Base-by-base conservation (phyloP, 345 rosid genomes). In the Murraya paniculata region DNA sequence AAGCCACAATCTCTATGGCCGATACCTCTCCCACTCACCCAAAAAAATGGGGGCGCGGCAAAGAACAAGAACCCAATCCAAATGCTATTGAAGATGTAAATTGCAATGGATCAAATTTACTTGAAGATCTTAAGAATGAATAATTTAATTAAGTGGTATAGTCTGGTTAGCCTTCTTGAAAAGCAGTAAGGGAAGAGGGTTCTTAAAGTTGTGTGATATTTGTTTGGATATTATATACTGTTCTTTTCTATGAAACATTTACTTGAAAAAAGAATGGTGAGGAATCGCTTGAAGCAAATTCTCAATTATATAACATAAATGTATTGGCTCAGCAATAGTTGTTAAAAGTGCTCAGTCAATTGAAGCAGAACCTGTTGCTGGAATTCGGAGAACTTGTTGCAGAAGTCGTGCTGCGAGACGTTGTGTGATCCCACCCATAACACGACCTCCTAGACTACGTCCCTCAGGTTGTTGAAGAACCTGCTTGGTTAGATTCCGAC, bases 391-490 rank as follows among this genome's bases (percentile, higher is more conserved):
- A 60, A 95, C 79, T 84, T 93, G 99, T 73, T 93, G 99, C 82
- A 95, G 87, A 77, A 95, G 84, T 50, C 99, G 86, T 30, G 99
- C 99, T 13, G 97, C 95, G 55, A 95, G 88, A 41, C 99, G 99
- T 67, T 87, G 98, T 75, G 90, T 89, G 70, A 92, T 88, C 78
- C 98, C 98, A 36, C 94, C 89, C 48, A 89, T 85, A 64, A 95
- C 91, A 39, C 93, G 93, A 48, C 89, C 90, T 55, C 97, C 98
- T 0, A 95, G 87, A 83, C 75, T 85, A n/a, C 90, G 91, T 61
- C 83, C 98, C 84, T 93, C 99, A 1, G 90, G 94, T 84, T 92
- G 95, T 85, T 91, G 98, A 81, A 95, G 88, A 72, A 93, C 97
- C 99, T 95, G 87, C 48, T 22, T 58, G 64, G 55, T 31, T 38